Evolutionary conservation across 176 grass and related monocot species (phyloP), one percentile per base, ranked within the genome.

Genomic region (Microstegium vimineum): DNA sequence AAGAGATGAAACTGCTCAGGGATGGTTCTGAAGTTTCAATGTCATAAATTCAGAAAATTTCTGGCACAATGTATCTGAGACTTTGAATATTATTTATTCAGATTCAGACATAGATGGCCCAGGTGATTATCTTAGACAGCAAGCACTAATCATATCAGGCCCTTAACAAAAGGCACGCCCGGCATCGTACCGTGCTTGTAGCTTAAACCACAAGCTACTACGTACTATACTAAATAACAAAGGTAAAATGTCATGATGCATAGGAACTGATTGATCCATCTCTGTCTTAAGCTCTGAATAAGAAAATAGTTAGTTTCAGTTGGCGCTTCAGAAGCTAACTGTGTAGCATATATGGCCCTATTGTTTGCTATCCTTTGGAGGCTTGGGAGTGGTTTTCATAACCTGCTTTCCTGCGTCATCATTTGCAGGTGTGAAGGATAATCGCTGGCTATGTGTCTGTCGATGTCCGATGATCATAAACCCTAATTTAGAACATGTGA

Each of bases 191-290:
- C 5, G 73, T 83, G 73, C 86, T 71, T 72, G 57, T 78, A 79
- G 78, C 87, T 82, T 89, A 86, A 79, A 74, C 45, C 78, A 46
- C 73, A 89, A 82, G 87, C 70, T 80, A 82, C 56, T 7, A n/a
- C n/a, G n/a, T n/a, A 57, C 6, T 72, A 72, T 72, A 72, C 41
- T 72, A 72, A 72, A 26, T 70, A 42, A 10, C 11, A 70, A 38
- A 42, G 36, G 22, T 60, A 25, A 40, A 27, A 12, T n/a, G 15
- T 16, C 69, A 73, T 73, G 42, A 73, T 73, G 70, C 36, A 14
- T 42, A 46, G 70, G 80, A 45, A 40, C 38, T 35, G 52, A 20
- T 57, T 64, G 71, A 71, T 71, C 64, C 71, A 81, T 76, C 64
- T 77, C 56, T 40, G 16, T 1, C 33, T 59, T 73, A 57, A 57